These are phyloP conservation scores for Pleoardoris graminearum DNA, from an alignment of 2,329 filamentous ascomycete species.

Conservation along the genomic window DNA sequence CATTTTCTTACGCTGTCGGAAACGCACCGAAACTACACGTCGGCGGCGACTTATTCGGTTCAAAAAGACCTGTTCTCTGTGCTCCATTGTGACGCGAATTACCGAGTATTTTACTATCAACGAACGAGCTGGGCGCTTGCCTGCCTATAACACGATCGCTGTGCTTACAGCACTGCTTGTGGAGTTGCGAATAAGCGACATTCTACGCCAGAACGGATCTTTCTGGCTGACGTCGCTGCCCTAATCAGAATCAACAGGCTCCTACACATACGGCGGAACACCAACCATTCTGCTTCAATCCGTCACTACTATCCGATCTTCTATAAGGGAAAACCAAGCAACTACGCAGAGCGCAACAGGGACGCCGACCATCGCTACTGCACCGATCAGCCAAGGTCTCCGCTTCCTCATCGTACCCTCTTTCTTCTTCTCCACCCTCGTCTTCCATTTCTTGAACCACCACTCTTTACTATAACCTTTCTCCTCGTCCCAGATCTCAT, in stretches of 20 bases:
- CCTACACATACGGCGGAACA: too few relatives aligned
- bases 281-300: too few relatives aligned
- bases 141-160: too few relatives aligned
- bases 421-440: slow-evolving; percentile 10
- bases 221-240: too few relatives aligned
- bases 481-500: neutral
- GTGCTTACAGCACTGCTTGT: too few relatives aligned
- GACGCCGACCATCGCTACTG: neutral
- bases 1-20: neutral
- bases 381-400: slow-evolving; percentile 4
- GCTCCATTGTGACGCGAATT: too few relatives aligned
- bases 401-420: neutral
- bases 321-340: neutral
- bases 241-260: too few relatives aligned
- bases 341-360: neutral
- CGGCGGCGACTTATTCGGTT: neutral
- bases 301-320: neutral
- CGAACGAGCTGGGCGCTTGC: too few relatives aligned
- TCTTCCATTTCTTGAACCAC: slow-evolving; percentile 14
- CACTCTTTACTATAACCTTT: neutral
- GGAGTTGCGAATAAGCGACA: too few relatives aligned
- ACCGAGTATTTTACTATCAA: too few relatives aligned
- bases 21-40: neutral
- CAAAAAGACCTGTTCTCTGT: too few relatives aligned
- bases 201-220: too few relatives aligned